Evolutionary conservation across 2,329 filamentous ascomycete genomes (phyloP).

Genomic region (Grosmannia clavigera): DNA sequence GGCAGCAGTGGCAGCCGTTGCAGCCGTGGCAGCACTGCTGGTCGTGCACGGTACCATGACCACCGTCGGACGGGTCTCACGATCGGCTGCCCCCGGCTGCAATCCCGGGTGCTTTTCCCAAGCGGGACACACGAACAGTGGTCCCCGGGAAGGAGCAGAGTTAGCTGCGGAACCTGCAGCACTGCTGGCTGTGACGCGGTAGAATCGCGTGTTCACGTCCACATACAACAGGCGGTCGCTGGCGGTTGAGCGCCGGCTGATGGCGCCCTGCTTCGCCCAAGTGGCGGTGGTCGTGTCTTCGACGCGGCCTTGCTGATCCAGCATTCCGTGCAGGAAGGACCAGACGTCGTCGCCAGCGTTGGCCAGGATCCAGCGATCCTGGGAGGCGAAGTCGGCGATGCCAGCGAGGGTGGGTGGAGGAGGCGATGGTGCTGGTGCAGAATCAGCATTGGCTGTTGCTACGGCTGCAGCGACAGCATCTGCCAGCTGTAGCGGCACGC

Average conservation of each 20-base stretch:
- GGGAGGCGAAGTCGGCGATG: slow-evolving; percentile 27
- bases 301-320: slow-evolving; percentile 29
- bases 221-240: slow-evolving; percentile 27
- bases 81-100: slow-evolving; percentile 26
- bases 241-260: slow-evolving; percentile 19
- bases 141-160: slow-evolving; percentile 15
- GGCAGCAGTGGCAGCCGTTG: too few relatives aligned
- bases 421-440: neutral
- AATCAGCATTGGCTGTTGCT: neutral
- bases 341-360: slow-evolving; percentile 42
- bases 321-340: slow-evolving; percentile 29
- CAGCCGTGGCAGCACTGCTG: neutral
- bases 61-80: slow-evolving; percentile 31
- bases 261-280: slow-evolving; percentile 24
- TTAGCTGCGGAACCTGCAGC: neutral
- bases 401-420: neutral
- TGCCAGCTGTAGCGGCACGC: neutral
- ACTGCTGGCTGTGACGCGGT: slow-evolving; percentile 20
- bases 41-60: slow-evolving; percentile 17
- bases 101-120: slow-evolving; percentile 32
- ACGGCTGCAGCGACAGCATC: neutral
- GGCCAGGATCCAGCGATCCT: slow-evolving; percentile 42
- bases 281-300: slow-evolving; percentile 17
- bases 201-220: slow-evolving; percentile 39
- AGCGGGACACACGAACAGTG: slow-evolving; percentile 42